Conservation (phyloP, 495 filamentous ascomycete species). For the Trichoderma erinaceum region DNA sequence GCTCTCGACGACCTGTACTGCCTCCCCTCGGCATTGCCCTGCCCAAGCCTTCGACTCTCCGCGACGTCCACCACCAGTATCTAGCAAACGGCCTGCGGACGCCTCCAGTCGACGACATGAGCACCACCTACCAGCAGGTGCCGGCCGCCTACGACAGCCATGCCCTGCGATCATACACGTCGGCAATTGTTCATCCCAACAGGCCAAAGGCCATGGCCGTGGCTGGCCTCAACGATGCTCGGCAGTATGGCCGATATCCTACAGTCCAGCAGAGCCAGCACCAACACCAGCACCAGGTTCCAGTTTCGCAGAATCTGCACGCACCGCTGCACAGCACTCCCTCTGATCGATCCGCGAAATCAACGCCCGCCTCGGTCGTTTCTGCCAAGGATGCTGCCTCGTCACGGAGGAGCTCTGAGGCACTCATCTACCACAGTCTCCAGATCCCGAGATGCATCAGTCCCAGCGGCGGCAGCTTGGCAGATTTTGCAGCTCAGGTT, state of each 20-base stretch:
- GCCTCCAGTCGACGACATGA: conserved; percentile 47
- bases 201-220: conserved; percentile 24
- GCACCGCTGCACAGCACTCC: conserved; percentile 20
- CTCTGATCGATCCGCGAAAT: conserved; percentile 20
- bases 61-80: conserved; percentile 16
- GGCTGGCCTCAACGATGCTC: conserved; percentile 26
- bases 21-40: not conserved
- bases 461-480: conserved; percentile 61
- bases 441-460: conserved; percentile 71
- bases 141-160: conserved; percentile 36
- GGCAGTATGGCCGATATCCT: conserved; percentile 9
- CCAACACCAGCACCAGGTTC: conserved; percentile 11
- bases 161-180: conserved; percentile 29
- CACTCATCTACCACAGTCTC: conserved; percentile 55
- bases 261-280: conserved; percentile 13
- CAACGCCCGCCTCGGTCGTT: conserved; percentile 30
- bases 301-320: conserved; percentile 3
- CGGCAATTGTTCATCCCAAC: conserved; percentile 23
- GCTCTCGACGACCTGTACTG: not conserved
- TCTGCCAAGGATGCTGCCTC: conserved; percentile 24
- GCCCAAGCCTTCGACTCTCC: conserved; percentile 7
- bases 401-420: conserved; percentile 32
- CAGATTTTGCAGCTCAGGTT: conserved; percentile 80
- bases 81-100: conserved; percentile 40
- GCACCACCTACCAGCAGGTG: conserved; percentile 41